Evolutionary conservation across 2,329 filamentous ascomycete genomes (phyloP).

Genomic region (Penicillium sp.): DNA sequence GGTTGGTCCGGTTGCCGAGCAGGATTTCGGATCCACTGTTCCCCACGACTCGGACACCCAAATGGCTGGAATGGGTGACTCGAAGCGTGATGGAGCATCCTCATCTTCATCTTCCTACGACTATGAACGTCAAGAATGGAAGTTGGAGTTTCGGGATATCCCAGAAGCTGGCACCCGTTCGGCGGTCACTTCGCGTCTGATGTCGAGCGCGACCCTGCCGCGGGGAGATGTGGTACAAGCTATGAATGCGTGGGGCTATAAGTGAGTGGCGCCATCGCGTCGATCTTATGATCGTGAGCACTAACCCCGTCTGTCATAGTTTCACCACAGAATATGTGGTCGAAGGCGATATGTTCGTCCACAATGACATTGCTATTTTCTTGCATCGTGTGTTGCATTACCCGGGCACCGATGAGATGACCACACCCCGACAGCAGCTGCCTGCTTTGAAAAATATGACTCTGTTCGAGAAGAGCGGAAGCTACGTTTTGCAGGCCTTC

Average conservation of each 20-base stretch:
- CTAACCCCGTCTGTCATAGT: conserved; percentile 36
- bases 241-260: conserved; percentile 55
- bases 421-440: conserved; percentile 37
- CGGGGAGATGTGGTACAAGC: conserved; percentile 51
- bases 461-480: conserved; percentile 56
- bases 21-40: conserved; percentile 34
- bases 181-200: conserved; percentile 54
- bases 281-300: conserved; percentile 10
- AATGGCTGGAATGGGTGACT: conserved; percentile 30
- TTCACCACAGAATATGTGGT: conserved; percentile 58
- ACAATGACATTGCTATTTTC: conserved; percentile 57
- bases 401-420: conserved; percentile 37
- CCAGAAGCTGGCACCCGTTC: conserved; percentile 54
- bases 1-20: conserved; percentile 45
- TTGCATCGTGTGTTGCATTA: conserved; percentile 56
- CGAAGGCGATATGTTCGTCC: conserved; percentile 58
- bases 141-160: conserved; percentile 50
- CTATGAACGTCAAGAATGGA: conserved; percentile 43
- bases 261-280: conserved; percentile 40
- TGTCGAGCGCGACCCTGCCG: conserved; percentile 49
- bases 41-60: conserved; percentile 32
- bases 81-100: conserved; percentile 1
- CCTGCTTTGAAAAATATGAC: conserved; percentile 48
- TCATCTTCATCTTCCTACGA: conserved; percentile 26
- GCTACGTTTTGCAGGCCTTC: conserved; percentile 58